These are phyloP conservation scores for Hortaea sp. DNA, from an alignment of 2,329 filamentous ascomycete genomes.

Conservation along the genomic window DNA sequence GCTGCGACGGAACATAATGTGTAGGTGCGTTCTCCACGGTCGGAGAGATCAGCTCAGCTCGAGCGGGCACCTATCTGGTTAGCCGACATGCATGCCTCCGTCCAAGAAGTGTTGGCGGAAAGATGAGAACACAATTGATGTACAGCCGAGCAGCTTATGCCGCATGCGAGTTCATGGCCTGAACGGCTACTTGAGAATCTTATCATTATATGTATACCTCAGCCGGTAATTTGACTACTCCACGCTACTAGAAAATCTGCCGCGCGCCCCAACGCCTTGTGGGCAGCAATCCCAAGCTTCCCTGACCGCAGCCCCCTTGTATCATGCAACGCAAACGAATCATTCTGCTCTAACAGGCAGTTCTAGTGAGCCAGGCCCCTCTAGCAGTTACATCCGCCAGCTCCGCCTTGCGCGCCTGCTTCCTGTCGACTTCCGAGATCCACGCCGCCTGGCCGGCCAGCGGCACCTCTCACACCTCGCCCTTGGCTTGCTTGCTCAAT, in stretches of 20 bases:
- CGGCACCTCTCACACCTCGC: conserved; percentile 59
- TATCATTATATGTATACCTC: background rate
- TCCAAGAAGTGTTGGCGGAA: background rate
- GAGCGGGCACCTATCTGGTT: background rate
- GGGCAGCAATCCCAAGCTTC: too few relatives aligned
- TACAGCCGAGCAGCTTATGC: background rate
- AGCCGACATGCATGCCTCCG: background rate
- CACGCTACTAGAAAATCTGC: background rate
- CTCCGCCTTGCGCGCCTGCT: conserved; percentile 47
- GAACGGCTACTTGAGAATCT: background rate
- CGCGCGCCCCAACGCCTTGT: background rate
- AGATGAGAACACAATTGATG: background rate
- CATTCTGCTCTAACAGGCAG: background rate
- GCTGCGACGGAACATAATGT: too few relatives aligned
- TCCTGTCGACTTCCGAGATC: conserved; percentile 56
- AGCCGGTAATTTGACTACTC: background rate
- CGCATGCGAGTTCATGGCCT: background rate
- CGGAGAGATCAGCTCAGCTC: background rate
- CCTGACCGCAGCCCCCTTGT: too few relatives aligned
- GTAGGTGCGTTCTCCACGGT: background rate
- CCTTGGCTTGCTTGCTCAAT: conserved; percentile 84
- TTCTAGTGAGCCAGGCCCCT: background rate
- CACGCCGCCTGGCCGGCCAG: conserved; percentile 53
- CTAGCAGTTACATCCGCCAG: conserved; percentile 55
- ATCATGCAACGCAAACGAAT: background rate